A percentile compares a stretch with the other conserved stretches of the same genome.
Evolutionary conservation across 2,329 filamentous ascomycete species (phyloP).

Genomic region (Colletotrichum sp.): DNA sequence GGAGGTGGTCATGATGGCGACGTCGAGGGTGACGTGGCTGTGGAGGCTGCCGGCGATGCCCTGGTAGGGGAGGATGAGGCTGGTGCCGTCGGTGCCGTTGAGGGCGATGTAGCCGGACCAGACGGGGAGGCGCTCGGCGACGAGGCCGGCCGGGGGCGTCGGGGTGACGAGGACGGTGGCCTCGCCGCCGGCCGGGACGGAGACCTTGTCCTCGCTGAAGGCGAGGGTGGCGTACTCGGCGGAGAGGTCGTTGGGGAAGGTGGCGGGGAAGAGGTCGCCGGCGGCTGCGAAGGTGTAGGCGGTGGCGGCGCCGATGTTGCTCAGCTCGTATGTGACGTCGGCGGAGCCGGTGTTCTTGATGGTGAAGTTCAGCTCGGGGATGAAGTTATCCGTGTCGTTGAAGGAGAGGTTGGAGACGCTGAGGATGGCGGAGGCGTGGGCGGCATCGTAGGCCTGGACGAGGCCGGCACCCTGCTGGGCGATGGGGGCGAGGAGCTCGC

Average conservation of each 20-base stretch:
- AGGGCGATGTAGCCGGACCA: conserved; percentile 48
- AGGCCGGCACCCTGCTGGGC: conserved; percentile 66
- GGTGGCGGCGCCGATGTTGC: conserved; percentile 54
- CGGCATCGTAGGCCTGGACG: conserved; percentile 64
- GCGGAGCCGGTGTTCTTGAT: conserved; percentile 58
- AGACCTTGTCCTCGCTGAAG: conserved; percentile 48
- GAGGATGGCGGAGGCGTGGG: conserved; percentile 57
- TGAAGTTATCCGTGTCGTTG: conserved; percentile 67
- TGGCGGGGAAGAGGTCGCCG: conserved; percentile 36
- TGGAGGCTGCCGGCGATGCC: conserved; percentile 42
- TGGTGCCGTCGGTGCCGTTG: conserved; percentile 41
- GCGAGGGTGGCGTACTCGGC: conserved; percentile 45
- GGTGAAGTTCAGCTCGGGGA: conserved; percentile 52
- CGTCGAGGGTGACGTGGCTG: conserved; percentile 39
- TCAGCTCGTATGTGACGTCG: conserved; percentile 56
- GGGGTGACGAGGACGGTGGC: conserved; percentile 51
- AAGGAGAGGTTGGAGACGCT: conserved; percentile 64
- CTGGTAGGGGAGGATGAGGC: conserved; percentile 45
- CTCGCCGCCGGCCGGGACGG: conserved; percentile 44
- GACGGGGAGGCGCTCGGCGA: conserved; percentile 40
- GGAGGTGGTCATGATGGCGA: conserved; percentile 38
- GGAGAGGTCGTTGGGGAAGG: conserved; percentile 51
- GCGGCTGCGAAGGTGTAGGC: conserved; percentile 54
- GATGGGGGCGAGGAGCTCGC: conserved; percentile 54
- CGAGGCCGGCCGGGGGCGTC: conserved; percentile 41